Evolutionary conservation across 2,329 filamentous ascomycete species (phyloP).

Genomic region (Pseudopyricularia cyperi): DNA sequence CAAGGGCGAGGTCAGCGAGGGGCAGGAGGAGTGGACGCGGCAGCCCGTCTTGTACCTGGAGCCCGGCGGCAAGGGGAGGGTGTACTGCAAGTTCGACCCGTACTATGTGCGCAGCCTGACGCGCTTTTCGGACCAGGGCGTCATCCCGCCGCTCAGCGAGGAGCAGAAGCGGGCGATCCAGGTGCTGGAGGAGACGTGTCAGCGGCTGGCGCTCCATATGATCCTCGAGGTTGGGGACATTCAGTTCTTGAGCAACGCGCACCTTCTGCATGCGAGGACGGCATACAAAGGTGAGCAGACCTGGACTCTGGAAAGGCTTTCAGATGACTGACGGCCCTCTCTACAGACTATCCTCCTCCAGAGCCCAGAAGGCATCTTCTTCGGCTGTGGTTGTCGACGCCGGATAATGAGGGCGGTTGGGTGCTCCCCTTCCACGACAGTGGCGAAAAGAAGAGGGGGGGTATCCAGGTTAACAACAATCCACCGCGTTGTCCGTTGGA

Average conservation of each 20-base stretch:
- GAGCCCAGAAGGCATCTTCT: constrained; percentile 65
- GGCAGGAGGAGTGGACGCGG: constrained; percentile 62
- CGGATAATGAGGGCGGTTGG: constrained; percentile 76
- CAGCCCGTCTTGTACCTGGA: constrained; percentile 68
- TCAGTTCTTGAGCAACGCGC: constrained; percentile 71
- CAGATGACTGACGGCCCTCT: constrained; percentile 2
- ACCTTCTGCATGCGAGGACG: constrained; percentile 71
- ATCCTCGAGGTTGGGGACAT: constrained; percentile 77
- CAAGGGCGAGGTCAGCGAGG: constrained; percentile 67
- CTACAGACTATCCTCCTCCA: constrained; percentile 42
- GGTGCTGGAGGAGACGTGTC: constrained; percentile 65
- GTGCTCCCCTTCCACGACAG: constrained; percentile 70
- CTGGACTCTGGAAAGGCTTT: not conserved
- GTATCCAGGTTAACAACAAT: constrained; percentile 75
- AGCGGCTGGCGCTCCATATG: constrained; percentile 68
- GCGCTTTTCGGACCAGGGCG: constrained; percentile 59
- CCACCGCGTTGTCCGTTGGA: constrained; percentile 63
- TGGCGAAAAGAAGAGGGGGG: constrained; percentile 73
- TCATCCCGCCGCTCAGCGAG: constrained; percentile 58
- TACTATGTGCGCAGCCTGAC: constrained; percentile 70
- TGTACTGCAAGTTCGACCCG: constrained; percentile 82
- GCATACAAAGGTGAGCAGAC: constrained; percentile 47
- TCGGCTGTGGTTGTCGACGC: constrained; percentile 73
- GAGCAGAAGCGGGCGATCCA: constrained; percentile 56
- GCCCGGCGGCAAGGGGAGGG: constrained; percentile 47